Conservation (phyloP, 176 grass and related monocot species). For the Leersia perrieri region DNA sequence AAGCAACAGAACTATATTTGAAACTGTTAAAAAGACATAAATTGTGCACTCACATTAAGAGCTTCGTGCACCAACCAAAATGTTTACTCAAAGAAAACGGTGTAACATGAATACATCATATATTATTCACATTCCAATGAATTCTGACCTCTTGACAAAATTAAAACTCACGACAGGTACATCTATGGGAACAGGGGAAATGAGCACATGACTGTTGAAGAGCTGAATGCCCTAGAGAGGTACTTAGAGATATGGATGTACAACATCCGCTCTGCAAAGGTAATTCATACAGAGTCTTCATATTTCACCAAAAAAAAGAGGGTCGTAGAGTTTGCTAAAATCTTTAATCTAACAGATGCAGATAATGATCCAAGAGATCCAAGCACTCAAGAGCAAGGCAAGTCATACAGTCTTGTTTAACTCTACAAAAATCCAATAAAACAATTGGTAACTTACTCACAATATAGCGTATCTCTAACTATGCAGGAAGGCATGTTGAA, state of each 20-base stretch:
- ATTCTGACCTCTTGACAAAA: neutral
- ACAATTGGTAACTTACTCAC: constrained; percentile 9
- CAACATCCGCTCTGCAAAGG: constrained; percentile 83
- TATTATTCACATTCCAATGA: neutral
- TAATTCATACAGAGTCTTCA: constrained; percentile 18
- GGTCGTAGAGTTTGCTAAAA: constrained; percentile 9
- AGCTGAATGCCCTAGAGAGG: constrained; percentile 67
- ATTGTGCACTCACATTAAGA: neutral
- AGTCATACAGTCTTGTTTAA: neutral
- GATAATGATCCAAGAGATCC: constrained; percentile 88
- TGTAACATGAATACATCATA: neutral
- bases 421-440: constrained; percentile 2
- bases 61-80: neutral
- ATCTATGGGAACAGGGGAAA: constrained; percentile 62
- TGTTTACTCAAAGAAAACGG: neutral
- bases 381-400: constrained; percentile 87
- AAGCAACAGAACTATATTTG: constrained; percentile 14
- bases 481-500: constrained; percentile 85
- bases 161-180: constrained; percentile 53
- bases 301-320: neutral
- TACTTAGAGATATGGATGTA: constrained; percentile 85
- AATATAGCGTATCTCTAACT: constrained; percentile 3
- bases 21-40: neutral
- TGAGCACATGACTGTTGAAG: constrained; percentile 74
- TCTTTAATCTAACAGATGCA: constrained; percentile 56